phyloP scores from a whole-genome alignment of 1,139 yeast species.

The Spathaspora sp. region DNA sequence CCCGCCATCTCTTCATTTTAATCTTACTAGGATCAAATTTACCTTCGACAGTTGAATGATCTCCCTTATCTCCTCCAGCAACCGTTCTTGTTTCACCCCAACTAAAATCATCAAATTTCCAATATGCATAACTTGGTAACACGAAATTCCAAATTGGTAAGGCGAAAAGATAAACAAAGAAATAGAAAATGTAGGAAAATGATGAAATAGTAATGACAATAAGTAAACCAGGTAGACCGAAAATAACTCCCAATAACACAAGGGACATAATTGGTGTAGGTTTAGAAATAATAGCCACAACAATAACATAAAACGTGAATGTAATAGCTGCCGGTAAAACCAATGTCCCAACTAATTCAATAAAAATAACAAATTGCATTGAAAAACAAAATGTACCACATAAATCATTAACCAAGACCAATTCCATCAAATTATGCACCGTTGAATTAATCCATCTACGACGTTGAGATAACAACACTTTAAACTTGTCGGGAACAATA shows the following conservation, averaged over 20 bases:
- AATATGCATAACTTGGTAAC: conserved; percentile 82
- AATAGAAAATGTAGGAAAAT: conserved; percentile 74
- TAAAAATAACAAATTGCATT: conserved; percentile 90
- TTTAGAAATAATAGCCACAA: conserved; percentile 69
- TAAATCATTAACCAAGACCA: conserved; percentile 81
- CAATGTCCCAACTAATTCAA: conserved; percentile 87
- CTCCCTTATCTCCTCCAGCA: conserved; percentile 67
- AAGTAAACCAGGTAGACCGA: conserved; percentile 87
- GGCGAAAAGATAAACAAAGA: conserved; percentile 75
- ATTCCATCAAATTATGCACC: conserved; percentile 91
- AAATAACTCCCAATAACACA: conserved; percentile 72
- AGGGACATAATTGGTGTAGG: conserved; percentile 86
- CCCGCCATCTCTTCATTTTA: conserved; percentile 92
- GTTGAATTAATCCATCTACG: conserved; percentile 99
- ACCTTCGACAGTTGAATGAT: conserved; percentile 71
- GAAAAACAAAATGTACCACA: conserved; percentile 98
- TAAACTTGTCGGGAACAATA: conserved; percentile 80
- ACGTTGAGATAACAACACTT: conserved; percentile 85
- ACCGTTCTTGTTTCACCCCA: conserved; percentile 98
- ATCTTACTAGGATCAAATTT: conserved; percentile 87
- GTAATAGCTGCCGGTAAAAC: conserved; percentile 91
- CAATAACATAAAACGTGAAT: conserved; percentile 80
- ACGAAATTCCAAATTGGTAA: conserved; percentile 95
- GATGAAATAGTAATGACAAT: conserved; percentile 89
- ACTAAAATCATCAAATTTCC: conserved; percentile 97